Conservation (phyloP, 1,284 basidiomycete species). For the Pseudozyma thailandica region DNA sequence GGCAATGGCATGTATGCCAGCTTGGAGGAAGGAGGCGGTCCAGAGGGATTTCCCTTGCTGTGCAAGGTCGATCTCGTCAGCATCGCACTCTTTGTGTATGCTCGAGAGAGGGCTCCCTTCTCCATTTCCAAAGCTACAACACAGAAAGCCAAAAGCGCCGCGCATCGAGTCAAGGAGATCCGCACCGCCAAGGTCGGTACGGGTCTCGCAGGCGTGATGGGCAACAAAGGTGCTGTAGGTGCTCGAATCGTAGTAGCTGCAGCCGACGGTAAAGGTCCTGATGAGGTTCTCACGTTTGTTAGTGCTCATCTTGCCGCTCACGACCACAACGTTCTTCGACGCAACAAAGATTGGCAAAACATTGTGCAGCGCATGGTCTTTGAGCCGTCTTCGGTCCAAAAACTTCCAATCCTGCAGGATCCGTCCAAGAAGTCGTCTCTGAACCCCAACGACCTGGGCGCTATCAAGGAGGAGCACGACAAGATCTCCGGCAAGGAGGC, state of each 20-base stretch:
- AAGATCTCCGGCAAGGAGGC: slow-evolving; percentile 72
- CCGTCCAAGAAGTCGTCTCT: slow-evolving; percentile 12
- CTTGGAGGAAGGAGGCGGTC: slow-evolving; percentile 60
- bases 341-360: slow-evolving; percentile 80
- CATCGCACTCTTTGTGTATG: slow-evolving; percentile 75
- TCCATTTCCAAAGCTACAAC: slow-evolving; percentile 73
- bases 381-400: slow-evolving; percentile 36
- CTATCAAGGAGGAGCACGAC: slow-evolving; percentile 68
- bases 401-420: slow-evolving; percentile 47
- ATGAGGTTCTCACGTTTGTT: slow-evolving; percentile 78
- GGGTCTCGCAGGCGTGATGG: slow-evolving; percentile 73
- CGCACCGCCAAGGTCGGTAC: slow-evolving; percentile 63
- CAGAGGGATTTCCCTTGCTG: slow-evolving; percentile 61
- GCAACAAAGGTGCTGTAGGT: slow-evolving; percentile 95
- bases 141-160: slow-evolving; percentile 77
- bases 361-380: slow-evolving; percentile 88
- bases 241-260: slow-evolving; percentile 79
- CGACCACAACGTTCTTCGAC: slow-evolving; percentile 76
- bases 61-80: slow-evolving; percentile 61
- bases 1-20: slow-evolving; percentile 61
- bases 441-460: slow-evolving; percentile 33
- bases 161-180: slow-evolving; percentile 61
- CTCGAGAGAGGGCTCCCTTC: slow-evolving; percentile 72
- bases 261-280: slow-evolving; percentile 28
- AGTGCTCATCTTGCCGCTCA: slow-evolving; percentile 89